Evolutionary conservation across 306 rosid species (phyloP).

Genomic region (Sesbania bispinosa): DNA sequence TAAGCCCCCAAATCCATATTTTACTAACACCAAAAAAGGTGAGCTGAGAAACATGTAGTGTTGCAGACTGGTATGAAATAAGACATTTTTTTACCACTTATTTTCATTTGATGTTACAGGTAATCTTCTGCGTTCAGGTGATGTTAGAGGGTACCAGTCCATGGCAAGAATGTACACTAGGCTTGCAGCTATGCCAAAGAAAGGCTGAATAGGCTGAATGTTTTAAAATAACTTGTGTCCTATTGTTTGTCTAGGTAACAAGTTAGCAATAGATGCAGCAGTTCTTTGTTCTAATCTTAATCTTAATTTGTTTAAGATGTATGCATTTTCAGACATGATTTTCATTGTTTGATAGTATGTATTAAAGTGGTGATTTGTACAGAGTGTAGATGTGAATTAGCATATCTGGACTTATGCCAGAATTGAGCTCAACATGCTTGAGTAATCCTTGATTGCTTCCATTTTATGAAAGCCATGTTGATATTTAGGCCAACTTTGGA

Average conservation of each 20-base stretch:
- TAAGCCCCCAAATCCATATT: neutral
- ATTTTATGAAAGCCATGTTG: neutral
- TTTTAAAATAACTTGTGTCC: slow-evolving; percentile 11
- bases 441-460: slow-evolving; percentile 12
- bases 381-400: slow-evolving; percentile 15
- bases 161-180: slow-evolving; percentile 98
- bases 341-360: slow-evolving; percentile 15
- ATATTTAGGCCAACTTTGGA: no score
- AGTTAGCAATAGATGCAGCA: slow-evolving; percentile 6
- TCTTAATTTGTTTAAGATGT: slow-evolving; percentile 20
- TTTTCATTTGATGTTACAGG: slow-evolving; percentile 41
- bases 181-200: slow-evolving; percentile 98
- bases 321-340: slow-evolving; percentile 18
- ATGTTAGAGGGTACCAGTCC: slow-evolving; percentile 79
- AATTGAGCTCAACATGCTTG: slow-evolving; percentile 7
- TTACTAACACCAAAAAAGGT: neutral
- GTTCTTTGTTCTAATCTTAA: slow-evolving; percentile 6
- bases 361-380: slow-evolving; percentile 15
- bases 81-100: neutral
- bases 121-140: slow-evolving; percentile 90
- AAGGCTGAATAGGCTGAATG: slow-evolving; percentile 84
- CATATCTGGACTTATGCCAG: neutral
- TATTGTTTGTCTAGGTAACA: slow-evolving; percentile 7
- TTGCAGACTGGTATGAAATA: neutral
- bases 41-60: slow-evolving; percentile 4